Evolutionary conservation across 495 filamentous ascomycete genomes (phyloP), one percentile per base, ranked within the genome.

Genomic region (Apodospora peruviana): DNA sequence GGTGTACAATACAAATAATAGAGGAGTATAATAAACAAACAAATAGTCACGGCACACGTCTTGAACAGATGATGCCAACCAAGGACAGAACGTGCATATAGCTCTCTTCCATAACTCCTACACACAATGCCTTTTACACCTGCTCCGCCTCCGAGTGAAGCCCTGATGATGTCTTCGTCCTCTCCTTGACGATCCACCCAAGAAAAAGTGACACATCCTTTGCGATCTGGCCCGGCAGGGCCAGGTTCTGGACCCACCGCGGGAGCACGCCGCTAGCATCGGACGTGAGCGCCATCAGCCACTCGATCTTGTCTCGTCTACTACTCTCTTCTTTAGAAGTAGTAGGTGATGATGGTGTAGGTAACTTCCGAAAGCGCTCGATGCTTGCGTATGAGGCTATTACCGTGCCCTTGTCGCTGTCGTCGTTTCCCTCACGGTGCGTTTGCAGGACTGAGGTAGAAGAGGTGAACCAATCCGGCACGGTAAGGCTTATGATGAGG

Each of bases 151-250:
- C n/a, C n/a, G n/a, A n/a, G n/a, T n/a, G n/a, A n/a, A n/a, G n/a
- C n/a, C n/a, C n/a, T n/a, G 5, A 10, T 10, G 0, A 42, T 20
- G 5, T 42, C 17, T 50, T 18, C 32, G 38, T 47, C 38, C 71
- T 61, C 67, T 75, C 59, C 47, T 53, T 66, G 40, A 61, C 66
- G 36, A 74, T 74, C 85, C 85, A 89, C 10, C 58, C 61, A 43
- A 88, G 57, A 58, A 88, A 88, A 47, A 84, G 63, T 4, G 80
- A 77, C 18, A 90, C 86, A 69, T 90, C 87, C 53, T 84, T 84
- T 23, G 81, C 79, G 46, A 91, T 78, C 34, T 79, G 76, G 10
- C 72, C 74, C 2, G 83, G 80, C 22, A 88, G 76, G 12, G 78
- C 83, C 42, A 78, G 60, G 52, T 83, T 77, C 72, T 88, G 84